Evolutionary conservation across 2,329 filamentous ascomycete genomes (phyloP).

Genomic region (Neonectria ditissima): DNA sequence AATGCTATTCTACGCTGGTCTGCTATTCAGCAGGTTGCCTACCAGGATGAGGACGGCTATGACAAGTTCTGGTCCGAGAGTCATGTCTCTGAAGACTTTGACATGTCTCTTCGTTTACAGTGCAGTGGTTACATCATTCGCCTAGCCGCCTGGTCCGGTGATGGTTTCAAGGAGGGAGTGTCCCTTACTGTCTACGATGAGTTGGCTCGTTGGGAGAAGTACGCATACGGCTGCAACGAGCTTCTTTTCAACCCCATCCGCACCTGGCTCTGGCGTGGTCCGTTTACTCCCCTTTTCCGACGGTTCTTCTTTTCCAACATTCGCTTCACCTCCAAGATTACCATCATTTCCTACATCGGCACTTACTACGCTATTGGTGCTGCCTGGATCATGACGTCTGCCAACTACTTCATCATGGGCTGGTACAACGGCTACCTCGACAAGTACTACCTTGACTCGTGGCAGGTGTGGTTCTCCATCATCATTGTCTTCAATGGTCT

Average conservation of each 20-base stretch:
- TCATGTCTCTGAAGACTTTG: conserved; percentile 85
- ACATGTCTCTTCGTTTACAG: conserved; percentile 83
- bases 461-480: conserved; percentile 84
- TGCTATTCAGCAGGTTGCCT: conserved; percentile 79
- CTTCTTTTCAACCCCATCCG: conserved; percentile 82
- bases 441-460: conserved; percentile 83
- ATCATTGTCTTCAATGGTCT: conserved; percentile 82
- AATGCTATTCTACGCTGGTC: conserved; percentile 82
- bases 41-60: conserved; percentile 75
- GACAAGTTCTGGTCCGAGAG: conserved; percentile 87
- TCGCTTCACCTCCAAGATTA: conserved; percentile 80
- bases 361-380: conserved; percentile 85
- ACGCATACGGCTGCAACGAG: conserved; percentile 87
- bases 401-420: conserved; percentile 81
- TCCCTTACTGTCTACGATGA: conserved; percentile 88
- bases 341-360: conserved; percentile 81
- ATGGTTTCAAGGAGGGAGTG: conserved; percentile 86
- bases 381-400: conserved; percentile 78
- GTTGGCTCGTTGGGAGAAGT: conserved; percentile 87
- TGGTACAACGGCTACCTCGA: conserved; percentile 84
- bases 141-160: conserved; percentile 77
- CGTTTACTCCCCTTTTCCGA: conserved; percentile 83
- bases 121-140: conserved; percentile 79
- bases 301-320: conserved; percentile 80
- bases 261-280: conserved; percentile 78